phyloP scores from a whole-genome alignment of 2,329 filamentous ascomycete genomes.

The Fusarium sp. region DNA sequence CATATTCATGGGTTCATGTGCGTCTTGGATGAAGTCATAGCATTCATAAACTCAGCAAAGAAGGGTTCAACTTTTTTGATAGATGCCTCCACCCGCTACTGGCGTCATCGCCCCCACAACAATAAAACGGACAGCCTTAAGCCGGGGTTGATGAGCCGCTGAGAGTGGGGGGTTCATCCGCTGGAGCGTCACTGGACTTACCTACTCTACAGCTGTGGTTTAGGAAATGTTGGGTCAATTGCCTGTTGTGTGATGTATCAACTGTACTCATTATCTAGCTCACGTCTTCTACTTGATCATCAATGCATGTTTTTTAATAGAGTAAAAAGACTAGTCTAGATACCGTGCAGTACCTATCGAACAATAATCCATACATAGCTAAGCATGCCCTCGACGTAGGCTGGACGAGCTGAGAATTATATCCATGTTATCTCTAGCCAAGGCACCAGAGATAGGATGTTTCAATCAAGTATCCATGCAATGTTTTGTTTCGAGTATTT shows the following conservation, averaged over 20 bases:
- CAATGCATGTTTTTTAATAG: too few relatives aligned
- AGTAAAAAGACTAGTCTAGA: too few relatives aligned
- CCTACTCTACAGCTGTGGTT: too few relatives aligned
- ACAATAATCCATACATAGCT: too few relatives aligned
- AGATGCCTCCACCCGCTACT: slow-evolving; percentile 1
- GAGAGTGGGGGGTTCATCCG: slow-evolving; percentile 2
- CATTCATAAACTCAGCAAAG: slow-evolving; percentile 5
- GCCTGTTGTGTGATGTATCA: too few relatives aligned
- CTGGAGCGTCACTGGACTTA: slow-evolving; percentile 19
- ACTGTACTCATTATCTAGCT: too few relatives aligned
- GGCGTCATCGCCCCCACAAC: slow-evolving; percentile 19
- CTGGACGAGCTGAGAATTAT: not conserved
- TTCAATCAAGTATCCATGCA: slow-evolving; percentile 3
- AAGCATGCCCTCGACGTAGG: too few relatives aligned
- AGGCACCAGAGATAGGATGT: slow-evolving; percentile 6
- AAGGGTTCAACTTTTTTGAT: not conserved
- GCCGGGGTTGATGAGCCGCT: slow-evolving; percentile 17
- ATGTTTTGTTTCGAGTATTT: slow-evolving; percentile 11
- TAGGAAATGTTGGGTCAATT: too few relatives aligned
- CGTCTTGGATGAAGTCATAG: too few relatives aligned
- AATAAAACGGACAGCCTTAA: not conserved
- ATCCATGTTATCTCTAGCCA: not conserved
- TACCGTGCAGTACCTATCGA: too few relatives aligned
- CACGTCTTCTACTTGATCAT: too few relatives aligned
- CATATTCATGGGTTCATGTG: not conserved